These are phyloP conservation scores for Phytophthora syringae DNA, from an alignment of 352 stramenopile species.

Conservation along the genomic window DNA sequence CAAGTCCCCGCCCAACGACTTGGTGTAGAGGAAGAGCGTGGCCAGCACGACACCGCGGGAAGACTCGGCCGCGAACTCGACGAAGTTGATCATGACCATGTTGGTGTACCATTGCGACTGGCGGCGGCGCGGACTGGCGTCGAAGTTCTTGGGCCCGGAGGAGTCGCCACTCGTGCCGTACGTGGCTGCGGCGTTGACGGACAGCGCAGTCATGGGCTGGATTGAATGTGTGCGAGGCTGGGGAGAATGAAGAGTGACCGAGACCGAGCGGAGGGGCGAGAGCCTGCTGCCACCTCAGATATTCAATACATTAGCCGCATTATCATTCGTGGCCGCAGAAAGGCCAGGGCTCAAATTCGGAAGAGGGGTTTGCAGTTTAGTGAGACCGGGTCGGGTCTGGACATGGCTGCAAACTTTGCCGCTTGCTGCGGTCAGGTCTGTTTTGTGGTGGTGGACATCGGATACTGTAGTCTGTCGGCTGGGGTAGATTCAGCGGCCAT, in stretches of 20 bases:
- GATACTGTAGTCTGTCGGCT: not conserved
- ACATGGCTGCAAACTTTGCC: not conserved
- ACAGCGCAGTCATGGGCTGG: constrained; percentile 20
- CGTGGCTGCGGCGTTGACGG: constrained; percentile 27
- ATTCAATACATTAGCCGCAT: not conserved
- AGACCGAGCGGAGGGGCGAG: constrained; percentile 8
- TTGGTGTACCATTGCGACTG: constrained; percentile 75
- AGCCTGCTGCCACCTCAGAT: not conserved
- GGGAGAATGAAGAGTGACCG: constrained; percentile 29
- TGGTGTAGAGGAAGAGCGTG: constrained; percentile 87
- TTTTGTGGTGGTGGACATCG: not conserved
- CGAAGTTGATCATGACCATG: constrained; percentile 86
- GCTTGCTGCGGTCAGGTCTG: not conserved
- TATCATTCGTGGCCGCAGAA: too few species aligned
- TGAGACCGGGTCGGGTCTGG: not conserved
- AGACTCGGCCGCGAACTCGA: constrained; percentile 83
- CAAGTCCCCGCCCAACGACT: constrained; percentile 76
- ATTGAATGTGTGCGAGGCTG: constrained; percentile 1
- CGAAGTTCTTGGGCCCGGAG: constrained; percentile 51
- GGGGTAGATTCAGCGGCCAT: too few species aligned
- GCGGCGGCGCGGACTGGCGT: constrained; percentile 47
- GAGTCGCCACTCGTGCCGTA: constrained; percentile 42
- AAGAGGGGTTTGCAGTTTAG: not conserved
- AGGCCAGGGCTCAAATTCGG: constrained; percentile 12
- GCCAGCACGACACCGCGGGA: constrained; percentile 79